These are phyloP conservation scores for Fusarium torreyae DNA, from an alignment of 2,329 filamentous ascomycete species.

Conservation along the genomic window DNA sequence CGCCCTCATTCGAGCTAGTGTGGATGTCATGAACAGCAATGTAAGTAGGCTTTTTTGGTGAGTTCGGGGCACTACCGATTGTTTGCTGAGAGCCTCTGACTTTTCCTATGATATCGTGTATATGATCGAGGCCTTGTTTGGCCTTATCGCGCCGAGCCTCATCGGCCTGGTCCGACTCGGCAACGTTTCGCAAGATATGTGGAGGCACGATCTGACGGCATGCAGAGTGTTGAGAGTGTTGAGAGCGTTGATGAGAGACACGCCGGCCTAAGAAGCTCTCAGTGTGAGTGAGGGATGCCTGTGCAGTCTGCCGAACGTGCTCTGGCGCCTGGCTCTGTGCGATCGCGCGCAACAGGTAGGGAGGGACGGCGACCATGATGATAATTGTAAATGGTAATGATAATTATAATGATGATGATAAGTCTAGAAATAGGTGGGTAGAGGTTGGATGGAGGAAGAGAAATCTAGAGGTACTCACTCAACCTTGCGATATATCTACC, in stretches of 20 bases:
- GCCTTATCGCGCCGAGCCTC: conserved; percentile 57
- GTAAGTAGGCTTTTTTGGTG: conserved; percentile 51
- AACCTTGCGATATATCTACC: too few relatives aligned
- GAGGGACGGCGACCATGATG: conserved; percentile 54
- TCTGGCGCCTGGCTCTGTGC: conserved; percentile 58
- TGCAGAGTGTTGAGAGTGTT: background rate
- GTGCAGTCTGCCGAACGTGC: conserved; percentile 56
- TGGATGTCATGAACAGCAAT: conserved; percentile 64
- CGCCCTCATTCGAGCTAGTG: conserved; percentile 54
- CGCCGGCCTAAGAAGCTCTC: conserved; percentile 54
- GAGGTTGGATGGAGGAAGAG: too few relatives aligned
- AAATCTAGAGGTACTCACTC: too few relatives aligned
- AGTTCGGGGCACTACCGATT: conserved; percentile 19
- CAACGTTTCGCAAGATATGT: conserved; percentile 57
- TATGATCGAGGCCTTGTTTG: conserved; percentile 58
- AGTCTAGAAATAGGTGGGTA: too few relatives aligned
- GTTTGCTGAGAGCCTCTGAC: conserved; percentile 42
- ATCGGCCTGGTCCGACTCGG: conserved; percentile 57
- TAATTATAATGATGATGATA: too few relatives aligned
- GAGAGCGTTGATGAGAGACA: conserved; percentile 36
- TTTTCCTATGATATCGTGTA: conserved; percentile 52
- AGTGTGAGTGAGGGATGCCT: conserved; percentile 54
- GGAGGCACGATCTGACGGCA: conserved; percentile 58
- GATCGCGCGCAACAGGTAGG: conserved; percentile 62
- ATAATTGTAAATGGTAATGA: too few relatives aligned